phyloP scores from a whole-genome alignment of 768 basidiomycete genomes.

The Vishniacozyma victoriae region DNA sequence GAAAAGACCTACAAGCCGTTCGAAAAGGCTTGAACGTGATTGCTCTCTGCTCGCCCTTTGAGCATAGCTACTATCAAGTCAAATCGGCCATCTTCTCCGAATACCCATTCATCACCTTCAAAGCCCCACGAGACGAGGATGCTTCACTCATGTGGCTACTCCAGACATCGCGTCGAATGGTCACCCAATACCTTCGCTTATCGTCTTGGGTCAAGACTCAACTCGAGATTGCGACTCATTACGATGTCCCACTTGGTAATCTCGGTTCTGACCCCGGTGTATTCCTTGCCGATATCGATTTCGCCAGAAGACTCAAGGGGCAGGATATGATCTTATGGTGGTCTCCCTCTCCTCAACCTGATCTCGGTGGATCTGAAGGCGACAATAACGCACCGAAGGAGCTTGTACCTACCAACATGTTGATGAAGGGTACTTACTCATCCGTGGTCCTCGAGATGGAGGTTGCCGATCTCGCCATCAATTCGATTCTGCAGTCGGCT shows the following conservation, averaged over 20 bases:
- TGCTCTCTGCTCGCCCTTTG: constrained; percentile 78
- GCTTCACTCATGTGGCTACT: constrained; percentile 87
- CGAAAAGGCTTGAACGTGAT: constrained; percentile 58
- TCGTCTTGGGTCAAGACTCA: constrained; percentile 75
- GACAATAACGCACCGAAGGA: constrained; percentile 73
- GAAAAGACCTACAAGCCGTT: constrained; percentile 74
- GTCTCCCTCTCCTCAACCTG: constrained; percentile 81
- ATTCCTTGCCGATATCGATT: constrained; percentile 80
- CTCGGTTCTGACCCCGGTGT: constrained; percentile 84
- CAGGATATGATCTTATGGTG: constrained; percentile 96
- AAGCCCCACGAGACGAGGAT: constrained; percentile 52
- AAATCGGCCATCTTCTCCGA: constrained; percentile 63
- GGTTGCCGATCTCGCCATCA: constrained; percentile 84
- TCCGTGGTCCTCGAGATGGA: constrained; percentile 89
- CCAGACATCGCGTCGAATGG: constrained; percentile 73
- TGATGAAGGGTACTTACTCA: constrained; percentile 75
- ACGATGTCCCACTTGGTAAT: constrained; percentile 88
- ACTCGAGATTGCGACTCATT: constrained; percentile 76
- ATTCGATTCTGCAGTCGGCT: constrained; percentile 87
- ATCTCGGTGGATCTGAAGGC: constrained; percentile 87
- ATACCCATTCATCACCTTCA: constrained; percentile 82
- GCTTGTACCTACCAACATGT: constrained; percentile 74
- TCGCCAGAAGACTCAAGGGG: constrained; percentile 75
- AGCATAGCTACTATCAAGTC: constrained; percentile 72
- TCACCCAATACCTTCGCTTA: constrained; percentile 70